Evolutionary conservation across 2,329 filamentous ascomycete genomes (phyloP), one percentile per base, ranked within the genome.

Genomic region (Hypoxylon sp.): DNA sequence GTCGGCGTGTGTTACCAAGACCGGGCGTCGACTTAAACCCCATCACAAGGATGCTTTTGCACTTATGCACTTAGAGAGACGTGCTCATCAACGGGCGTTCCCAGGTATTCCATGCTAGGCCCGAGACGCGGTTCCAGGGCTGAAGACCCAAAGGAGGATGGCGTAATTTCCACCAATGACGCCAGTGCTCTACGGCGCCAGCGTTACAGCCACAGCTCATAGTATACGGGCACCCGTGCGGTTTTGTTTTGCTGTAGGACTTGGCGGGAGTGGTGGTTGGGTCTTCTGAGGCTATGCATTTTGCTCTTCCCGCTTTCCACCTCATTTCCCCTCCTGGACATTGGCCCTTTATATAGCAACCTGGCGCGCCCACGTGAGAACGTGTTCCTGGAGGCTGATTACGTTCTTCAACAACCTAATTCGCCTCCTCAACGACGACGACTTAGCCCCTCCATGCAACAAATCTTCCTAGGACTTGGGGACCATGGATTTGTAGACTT

Each of bases 221-320:
- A 46, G 43, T 20, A 6, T 7, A 44, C 8, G n/a, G 32, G 54
- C 39, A 49, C 28, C 56, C 56, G 54, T 64, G 56, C 53, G 54
- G 59, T 54, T 26, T 22, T 44, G 24, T n/a, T 20, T 39, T 43
- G 20, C 13, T 37, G 30, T 47, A 53, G 56, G 57, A 59, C 60
- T 61, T 57, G 59, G 57, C 50, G 24, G 19, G n/a, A 47, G 61
- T 61, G 58, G 58, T 28, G 52, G 44, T 49, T 37, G 43, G 41
- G 34, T 17, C n/a, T 65, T 17, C 24, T 65, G 65, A 65, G 65
- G 65, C 65, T 67, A 67, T 67, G 65, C 54, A 26, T 22, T 22
- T 32, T 50, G 15, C 53, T 59, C 62, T 19, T 24, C 44, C n/a
- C 19, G 24, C 52, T 48, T 59, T 50, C 26, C 30, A 48, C 50